Base-by-base conservation (phyloP, 345 rosid species). In the Hirschfeldia incana region DNA sequence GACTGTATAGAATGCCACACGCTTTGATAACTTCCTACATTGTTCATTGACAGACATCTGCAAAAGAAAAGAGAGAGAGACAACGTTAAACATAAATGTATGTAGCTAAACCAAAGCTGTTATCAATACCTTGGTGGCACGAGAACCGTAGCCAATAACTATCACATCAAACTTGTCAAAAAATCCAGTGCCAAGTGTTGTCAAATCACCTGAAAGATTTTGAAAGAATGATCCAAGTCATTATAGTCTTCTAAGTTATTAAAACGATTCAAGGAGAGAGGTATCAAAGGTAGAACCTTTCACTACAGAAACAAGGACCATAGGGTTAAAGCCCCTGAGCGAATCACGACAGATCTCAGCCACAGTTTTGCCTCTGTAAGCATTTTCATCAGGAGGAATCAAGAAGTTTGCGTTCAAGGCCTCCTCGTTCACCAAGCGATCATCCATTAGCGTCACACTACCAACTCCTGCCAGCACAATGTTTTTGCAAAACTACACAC, bases 391-490 rank as follows among this genome's bases (percentile, higher is more conserved):
- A 10, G 91, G 91, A 0, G 87, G 88, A 26, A 95, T 84, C 82
- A 95, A 83, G 74, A 95, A 93, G 83, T 90, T 95, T 5, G 97
- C 94, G 60, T 87, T 86, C 71, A 87, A 71, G 34, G 88, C 82
- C 44, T 87, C 89, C 77, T 90, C 91, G 4, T 83, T 85, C 16
- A 89, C 90, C 44, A 78, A 61, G 10, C 97, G 82, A 75, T 90
- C 92, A 83, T 95, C 99, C 84, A 93, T 85, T 70, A 93, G 72
- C 2, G 37, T 7, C 87, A 95, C 73, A 78, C 91, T 88, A 30
- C 99, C 97, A 64, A 95, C 92, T 81, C 99, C 99, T 8, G 98
- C 97, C 77, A 91, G 83, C 3, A 93, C 99, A 76, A 95, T 88
- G 84, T 95, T 95, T 87, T 95, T 95, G 89, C 98, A 95, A 84